Evolutionary conservation across 129 eudicot species (phyloP).

Genomic region (Ambrosia trifida): DNA sequence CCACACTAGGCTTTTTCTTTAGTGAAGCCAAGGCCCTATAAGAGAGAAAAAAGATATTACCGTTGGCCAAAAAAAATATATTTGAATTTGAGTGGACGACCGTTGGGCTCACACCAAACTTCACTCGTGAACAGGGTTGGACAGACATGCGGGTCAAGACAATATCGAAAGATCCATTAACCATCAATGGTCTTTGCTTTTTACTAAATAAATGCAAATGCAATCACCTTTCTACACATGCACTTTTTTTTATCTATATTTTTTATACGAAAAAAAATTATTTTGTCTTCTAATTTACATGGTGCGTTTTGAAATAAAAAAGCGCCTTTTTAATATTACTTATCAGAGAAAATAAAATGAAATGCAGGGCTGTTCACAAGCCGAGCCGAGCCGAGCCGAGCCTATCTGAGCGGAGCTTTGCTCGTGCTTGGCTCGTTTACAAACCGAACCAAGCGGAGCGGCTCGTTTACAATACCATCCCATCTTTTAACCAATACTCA

Average conservation of each 20-base stretch:
- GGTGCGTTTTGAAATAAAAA: no score
- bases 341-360: no score
- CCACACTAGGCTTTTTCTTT: not conserved
- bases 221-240: constrained; percentile 8
- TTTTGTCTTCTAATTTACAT: not conserved
- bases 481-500: no score
- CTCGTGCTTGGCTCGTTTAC: no score
- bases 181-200: constrained; percentile 7
- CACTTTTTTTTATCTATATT: not conserved
- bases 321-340: no score
- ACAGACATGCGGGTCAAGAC: constrained; percentile 25
- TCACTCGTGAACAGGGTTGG: constrained; percentile 11
- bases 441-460: no score
- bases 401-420: no score
- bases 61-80: constrained; percentile 11
- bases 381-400: no score
- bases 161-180: constrained; percentile 29
- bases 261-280: not conserved
- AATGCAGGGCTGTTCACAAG: no score
- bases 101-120: constrained; percentile 25
- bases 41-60: constrained; percentile 12
- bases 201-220: constrained; percentile 29
- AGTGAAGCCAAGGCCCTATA: not conserved
- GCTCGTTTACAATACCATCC: no score
- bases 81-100: constrained; percentile 36